phyloP scores from a whole-genome alignment of 345 rosid species.

The Punica granatum region DNA sequence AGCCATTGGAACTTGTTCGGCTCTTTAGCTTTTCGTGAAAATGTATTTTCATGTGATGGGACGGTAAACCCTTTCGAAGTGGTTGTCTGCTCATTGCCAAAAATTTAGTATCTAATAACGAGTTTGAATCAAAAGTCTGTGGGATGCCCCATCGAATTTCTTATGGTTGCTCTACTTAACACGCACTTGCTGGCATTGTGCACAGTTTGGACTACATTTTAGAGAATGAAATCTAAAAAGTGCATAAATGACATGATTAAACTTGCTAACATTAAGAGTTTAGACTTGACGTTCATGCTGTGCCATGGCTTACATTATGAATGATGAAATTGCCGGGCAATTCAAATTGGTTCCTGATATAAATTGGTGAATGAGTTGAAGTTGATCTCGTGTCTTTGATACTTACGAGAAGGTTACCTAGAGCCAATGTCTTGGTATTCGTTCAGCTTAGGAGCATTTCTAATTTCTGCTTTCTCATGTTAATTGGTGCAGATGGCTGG shows the following conservation, averaged over 20 bases:
- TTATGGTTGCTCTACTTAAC: too few relatives aligned
- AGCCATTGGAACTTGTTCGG: too few relatives aligned
- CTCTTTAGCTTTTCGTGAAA: too few relatives aligned
- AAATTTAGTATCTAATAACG: neutral
- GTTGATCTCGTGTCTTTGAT: neutral
- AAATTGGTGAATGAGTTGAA: neutral
- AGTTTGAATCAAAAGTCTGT: neutral
- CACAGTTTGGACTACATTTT: neutral
- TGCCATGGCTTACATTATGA: too few relatives aligned
- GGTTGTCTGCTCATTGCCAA: neutral
- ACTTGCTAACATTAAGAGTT: too few relatives aligned
- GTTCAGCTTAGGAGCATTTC: too few relatives aligned
- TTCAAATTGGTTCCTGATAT: too few relatives aligned
- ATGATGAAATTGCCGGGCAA: too few relatives aligned
- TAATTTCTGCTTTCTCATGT: neutral
- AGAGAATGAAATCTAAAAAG: neutral
- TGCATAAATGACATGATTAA: too few relatives aligned
- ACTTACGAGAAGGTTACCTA: neutral
- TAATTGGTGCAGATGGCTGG: constrained; percentile 65
- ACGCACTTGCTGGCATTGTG: too few relatives aligned
- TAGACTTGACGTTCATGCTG: too few relatives aligned
- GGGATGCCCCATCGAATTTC: neutral
- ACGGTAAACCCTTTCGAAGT: neutral
- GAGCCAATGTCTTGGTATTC: neutral
- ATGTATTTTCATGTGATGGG: neutral